phyloP scores from a whole-genome alignment of 2,329 filamentous ascomycete genomes.

The Aspergillus piperis region DNA sequence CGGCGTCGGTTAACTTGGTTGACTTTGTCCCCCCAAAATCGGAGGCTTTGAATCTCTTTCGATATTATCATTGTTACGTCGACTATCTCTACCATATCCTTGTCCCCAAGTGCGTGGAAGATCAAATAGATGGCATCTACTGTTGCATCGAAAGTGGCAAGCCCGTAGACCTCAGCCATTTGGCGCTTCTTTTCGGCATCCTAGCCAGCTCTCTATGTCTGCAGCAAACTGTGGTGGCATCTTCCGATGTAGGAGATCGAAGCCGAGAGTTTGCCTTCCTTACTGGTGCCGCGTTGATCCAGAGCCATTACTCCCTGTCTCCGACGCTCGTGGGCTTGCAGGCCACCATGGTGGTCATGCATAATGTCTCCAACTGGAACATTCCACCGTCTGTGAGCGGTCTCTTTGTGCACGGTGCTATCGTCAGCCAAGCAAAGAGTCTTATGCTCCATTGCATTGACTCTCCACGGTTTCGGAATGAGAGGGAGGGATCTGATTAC shows the following conservation, averaged over 20 bases:
- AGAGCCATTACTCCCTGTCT: constrained; percentile 31
- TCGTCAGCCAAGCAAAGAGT: constrained; percentile 35
- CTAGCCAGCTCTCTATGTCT: constrained; percentile 33
- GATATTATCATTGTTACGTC: constrained; percentile 37
- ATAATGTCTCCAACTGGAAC: constrained; percentile 31
- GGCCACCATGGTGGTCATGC: constrained; percentile 32
- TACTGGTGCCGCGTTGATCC: constrained; percentile 34
- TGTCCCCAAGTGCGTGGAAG: constrained; percentile 26
- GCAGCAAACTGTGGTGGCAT: constrained; percentile 22
- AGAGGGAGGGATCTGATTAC: constrained; percentile 16
- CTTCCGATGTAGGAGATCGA: constrained; percentile 22
- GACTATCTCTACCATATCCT: constrained; percentile 42
- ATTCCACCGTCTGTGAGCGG: constrained; percentile 25
- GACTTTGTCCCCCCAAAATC: constrained; percentile 31
- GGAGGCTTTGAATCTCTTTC: constrained; percentile 33
- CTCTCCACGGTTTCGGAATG: constrained; percentile 19
- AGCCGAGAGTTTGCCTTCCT: constrained; percentile 33
- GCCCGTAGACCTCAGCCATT: constrained; percentile 26
- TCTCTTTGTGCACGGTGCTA: constrained; percentile 27
- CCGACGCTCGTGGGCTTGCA: constrained; percentile 39
- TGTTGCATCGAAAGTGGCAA: constrained; percentile 20
- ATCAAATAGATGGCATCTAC: constrained; percentile 35
- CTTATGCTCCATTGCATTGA: constrained; percentile 42
- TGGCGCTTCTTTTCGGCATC: constrained; percentile 40
- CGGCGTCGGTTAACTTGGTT: constrained; percentile 22